These are phyloP conservation scores for Hylodesmum podocarpum DNA, from an alignment of 306 rosid genomes.

Conservation along the genomic window DNA sequence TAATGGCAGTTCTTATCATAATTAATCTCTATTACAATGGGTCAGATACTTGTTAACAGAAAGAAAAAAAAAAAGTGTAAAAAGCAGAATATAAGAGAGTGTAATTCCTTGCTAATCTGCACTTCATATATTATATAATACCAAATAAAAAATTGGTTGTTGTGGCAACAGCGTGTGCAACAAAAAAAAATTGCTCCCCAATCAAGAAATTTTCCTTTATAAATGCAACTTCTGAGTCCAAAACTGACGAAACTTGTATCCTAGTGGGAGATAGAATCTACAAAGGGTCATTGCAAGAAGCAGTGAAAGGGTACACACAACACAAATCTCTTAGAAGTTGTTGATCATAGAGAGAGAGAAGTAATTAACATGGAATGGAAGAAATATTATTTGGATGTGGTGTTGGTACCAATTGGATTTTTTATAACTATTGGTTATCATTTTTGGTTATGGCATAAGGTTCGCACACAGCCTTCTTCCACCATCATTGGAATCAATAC, in stretches of 20 bases:
- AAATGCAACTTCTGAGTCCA: slow-evolving; percentile 17
- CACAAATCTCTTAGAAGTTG: neutral
- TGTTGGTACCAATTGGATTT: slow-evolving; percentile 73
- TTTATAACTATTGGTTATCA: slow-evolving; percentile 57
- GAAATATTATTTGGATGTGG: slow-evolving; percentile 72
- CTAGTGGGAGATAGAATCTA: slow-evolving; percentile 11
- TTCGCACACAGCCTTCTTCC: slow-evolving; percentile 63
- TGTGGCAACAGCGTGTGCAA: neutral
- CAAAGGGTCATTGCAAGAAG: neutral
- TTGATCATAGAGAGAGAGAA: neutral
- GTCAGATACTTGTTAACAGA: too few relatives aligned
- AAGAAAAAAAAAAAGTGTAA: too few relatives aligned
- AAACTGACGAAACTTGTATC: neutral
- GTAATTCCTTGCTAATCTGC: too few relatives aligned
- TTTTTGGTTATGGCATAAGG: slow-evolving; percentile 82
- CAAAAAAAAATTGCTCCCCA: slow-evolving; percentile 2
- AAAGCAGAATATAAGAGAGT: too few relatives aligned
- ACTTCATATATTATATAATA: neutral
- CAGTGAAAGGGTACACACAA: slow-evolving; percentile 1
- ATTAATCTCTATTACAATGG: too few relatives aligned
- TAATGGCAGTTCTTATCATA: too few relatives aligned
- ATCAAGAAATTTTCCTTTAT: slow-evolving; percentile 22
- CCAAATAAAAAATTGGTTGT: neutral
- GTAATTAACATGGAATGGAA: slow-evolving; percentile 66
- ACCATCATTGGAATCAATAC: slow-evolving; percentile 79